Evolutionary conservation across 108 stramenopile species (phyloP), one percentile per base, ranked within the genome.

Genomic region (Pseudonitzschia pungens): DNA sequence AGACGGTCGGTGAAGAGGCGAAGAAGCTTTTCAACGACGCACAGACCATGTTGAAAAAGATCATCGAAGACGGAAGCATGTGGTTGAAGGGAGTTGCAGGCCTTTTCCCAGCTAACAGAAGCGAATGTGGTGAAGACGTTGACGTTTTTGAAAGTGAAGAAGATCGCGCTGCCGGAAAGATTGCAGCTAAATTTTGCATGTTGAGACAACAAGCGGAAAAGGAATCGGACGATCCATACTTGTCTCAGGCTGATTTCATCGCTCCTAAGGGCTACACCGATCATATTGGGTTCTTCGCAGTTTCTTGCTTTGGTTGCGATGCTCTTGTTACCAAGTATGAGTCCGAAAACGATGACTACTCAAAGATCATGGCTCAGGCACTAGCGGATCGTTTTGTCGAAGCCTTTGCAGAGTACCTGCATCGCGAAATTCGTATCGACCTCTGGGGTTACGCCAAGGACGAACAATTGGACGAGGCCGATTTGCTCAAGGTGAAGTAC

Each of bases 381-480:
- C 76, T 99, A 24, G 97, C 97, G 6, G 98, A 98, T 75, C 94
- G 99, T 65, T 92, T 99, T 74, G 99, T 98, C 26, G 99, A 99
- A 83, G 99, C 99, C 11, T 99, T 98, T 85, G 99, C 99, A n/a
- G 99, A 99, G 83, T 92, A 93, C 71, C 72, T 99, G 40, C 99
- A 99, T 71, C 89, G 93, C 32, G 93, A 94, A 50, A 98, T 99
- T 44, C 96, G 99, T 45, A 75, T 78, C 50, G 88, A 97, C 43
- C 81, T 97, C 69, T 99, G 99, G 99, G 99, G 99, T 27, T 99
- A 98, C 81, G 98, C 98, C 36, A 70, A 86, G 51, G 86, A 85
- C 43, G 98, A 98, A 67, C 72, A 79, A 40, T 76, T 98, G 56
- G 74, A 86, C 55, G 93, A 96, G 64, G 87, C 85, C 32, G 99